Conservation (phyloP, 1,284 basidiomycete species). For the Apiotrichum sp. region DNA sequence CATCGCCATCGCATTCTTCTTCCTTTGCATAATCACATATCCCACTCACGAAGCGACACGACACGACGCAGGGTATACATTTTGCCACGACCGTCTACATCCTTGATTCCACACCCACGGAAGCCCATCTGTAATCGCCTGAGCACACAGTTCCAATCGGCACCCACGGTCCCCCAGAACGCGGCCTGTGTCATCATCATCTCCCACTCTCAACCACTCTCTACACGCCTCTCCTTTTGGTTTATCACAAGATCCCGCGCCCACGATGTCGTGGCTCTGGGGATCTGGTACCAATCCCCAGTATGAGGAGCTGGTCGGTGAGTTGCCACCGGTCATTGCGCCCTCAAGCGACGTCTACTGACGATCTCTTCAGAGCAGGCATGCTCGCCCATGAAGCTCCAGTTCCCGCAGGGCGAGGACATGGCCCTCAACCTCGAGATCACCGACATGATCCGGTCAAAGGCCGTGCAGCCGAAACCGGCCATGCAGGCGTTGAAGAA, state of each 20-base stretch:
- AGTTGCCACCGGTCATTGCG: constrained; percentile 5
- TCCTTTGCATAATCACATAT: too few species aligned
- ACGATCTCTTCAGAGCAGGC: constrained; percentile 37
- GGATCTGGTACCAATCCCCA: constrained; percentile 39
- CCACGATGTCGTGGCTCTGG: constrained; percentile 46
- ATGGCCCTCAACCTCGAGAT: constrained; percentile 92
- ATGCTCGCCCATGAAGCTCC: constrained; percentile 47
- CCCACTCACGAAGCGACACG: too few species aligned
- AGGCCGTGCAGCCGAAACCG: constrained; percentile 75
- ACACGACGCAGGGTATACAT: too few species aligned
- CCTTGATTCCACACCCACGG: too few species aligned
- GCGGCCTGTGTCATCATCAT: not conserved
- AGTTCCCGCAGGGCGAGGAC: constrained; percentile 60
- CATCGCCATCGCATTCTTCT: too few species aligned
- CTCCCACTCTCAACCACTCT: not conserved
- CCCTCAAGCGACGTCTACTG: too few species aligned
- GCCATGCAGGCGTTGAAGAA: constrained; percentile 85
- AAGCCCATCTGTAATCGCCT: too few species aligned
- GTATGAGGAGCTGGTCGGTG: constrained; percentile 47
- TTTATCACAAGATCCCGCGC: not conserved
- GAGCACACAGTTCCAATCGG: too few species aligned
- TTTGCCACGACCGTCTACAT: too few species aligned
- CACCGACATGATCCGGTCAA: constrained; percentile 92
- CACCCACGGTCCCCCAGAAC: too few species aligned
- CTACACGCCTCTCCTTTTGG: not conserved